Conservation (phyloP, 306 rosid species). For the cucumber (Cucumis sativus) region Cucumber_9930_V3 NC_026658.2:1771001-1771500, state of each 20-base stretch:
- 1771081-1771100: neutral
- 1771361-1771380: constrained; percentile 85
- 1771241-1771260: constrained; percentile 41
- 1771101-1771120: neutral
- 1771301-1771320: constrained; percentile 51
- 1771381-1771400: constrained; percentile 87
- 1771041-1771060: neutral
- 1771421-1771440: constrained; percentile 93
- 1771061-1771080: neutral
- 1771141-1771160: constrained; percentile 50
- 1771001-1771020: neutral
- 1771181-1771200: constrained; percentile 82
- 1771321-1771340: constrained; percentile 59
- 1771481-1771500: constrained; percentile 60
- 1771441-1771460: constrained; percentile 94
- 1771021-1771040: neutral
- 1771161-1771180: constrained; percentile 32
- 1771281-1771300: constrained; percentile 68
- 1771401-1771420: constrained; percentile 74
- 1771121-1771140: constrained; percentile 3
- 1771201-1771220: constrained; percentile 76
- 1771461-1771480: constrained; percentile 63
- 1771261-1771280: constrained; percentile 45
- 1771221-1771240: constrained; percentile 91
- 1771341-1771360: constrained; percentile 73